phyloP scores from a whole-genome alignment of 768 basidiomycete genomes.

The Pleurotus tuber-regium region DNA sequence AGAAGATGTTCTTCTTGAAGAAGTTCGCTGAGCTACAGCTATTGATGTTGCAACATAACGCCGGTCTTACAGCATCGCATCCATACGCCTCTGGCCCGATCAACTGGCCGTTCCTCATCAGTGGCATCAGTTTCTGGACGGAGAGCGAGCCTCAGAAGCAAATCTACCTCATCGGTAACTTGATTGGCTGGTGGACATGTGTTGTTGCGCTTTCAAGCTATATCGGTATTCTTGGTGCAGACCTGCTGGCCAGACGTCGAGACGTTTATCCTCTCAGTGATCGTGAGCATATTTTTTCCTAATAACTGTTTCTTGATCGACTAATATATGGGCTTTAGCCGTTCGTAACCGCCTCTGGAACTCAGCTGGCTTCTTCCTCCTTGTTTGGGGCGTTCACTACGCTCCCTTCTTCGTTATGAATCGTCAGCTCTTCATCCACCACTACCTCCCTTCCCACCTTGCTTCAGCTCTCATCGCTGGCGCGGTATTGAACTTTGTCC shows the following conservation, averaged over 20 bases:
- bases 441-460: slow-evolving; percentile 96
- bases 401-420: slow-evolving; percentile 97
- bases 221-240: slow-evolving; percentile 87
- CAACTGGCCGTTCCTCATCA: slow-evolving; percentile 97
- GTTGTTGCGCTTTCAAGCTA: slow-evolving; percentile 84
- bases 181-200: slow-evolving; percentile 94
- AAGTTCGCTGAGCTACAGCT: slow-evolving; percentile 94
- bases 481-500: slow-evolving; percentile 83
- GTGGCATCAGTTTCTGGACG: slow-evolving; percentile 99
- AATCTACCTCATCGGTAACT: slow-evolving; percentile 95
- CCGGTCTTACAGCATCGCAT: slow-evolving; percentile 96
- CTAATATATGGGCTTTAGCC: slow-evolving; percentile 42
- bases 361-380: slow-evolving; percentile 91
- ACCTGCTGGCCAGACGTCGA: slow-evolving; percentile 83
- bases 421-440: slow-evolving; percentile 95
- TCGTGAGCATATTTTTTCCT: slow-evolving; percentile 52
- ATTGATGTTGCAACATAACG: slow-evolving; percentile 97
- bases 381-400: slow-evolving; percentile 95
- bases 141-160: slow-evolving; percentile 80
- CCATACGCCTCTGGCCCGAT: slow-evolving; percentile 96
- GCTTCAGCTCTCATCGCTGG: slow-evolving; percentile 92
- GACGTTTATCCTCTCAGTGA: slow-evolving; percentile 84
- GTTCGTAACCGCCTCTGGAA: slow-evolving; percentile 94
- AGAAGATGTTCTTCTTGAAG: slow-evolving; percentile 86
- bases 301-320: slow-evolving; percentile 6